phyloP scores from a whole-genome alignment of 2,329 filamentous ascomycete species.

The Fusarium pseudonygamai region DNA sequence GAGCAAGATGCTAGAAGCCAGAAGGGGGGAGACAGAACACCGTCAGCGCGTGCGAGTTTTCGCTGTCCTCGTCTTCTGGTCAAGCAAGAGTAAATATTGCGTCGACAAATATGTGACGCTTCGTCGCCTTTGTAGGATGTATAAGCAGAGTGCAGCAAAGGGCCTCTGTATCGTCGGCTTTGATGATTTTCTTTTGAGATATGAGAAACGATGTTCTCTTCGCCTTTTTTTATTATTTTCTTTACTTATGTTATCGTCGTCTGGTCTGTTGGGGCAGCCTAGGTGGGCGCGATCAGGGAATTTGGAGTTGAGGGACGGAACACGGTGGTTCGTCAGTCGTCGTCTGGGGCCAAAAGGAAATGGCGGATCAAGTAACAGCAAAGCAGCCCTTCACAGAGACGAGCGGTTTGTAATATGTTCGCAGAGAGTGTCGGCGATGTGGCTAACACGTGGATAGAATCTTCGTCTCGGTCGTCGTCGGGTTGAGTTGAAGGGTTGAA shows the following conservation, averaged over 20 bases:
- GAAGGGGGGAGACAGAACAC: slow-evolving; percentile 29
- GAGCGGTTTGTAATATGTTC: slow-evolving; percentile 31
- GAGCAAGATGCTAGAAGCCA: slow-evolving; percentile 13
- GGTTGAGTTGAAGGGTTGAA: slow-evolving; percentile 44
- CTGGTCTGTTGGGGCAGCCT: slow-evolving; percentile 37
- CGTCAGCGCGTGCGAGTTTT: slow-evolving; percentile 40
- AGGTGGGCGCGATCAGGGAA: slow-evolving; percentile 40
- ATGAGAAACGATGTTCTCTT: slow-evolving; percentile 23
- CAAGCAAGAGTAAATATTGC: slow-evolving; percentile 16
- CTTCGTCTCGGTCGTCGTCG: slow-evolving; percentile 42
- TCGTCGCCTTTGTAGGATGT: slow-evolving; percentile 35
- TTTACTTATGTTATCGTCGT: slow-evolving; percentile 13
- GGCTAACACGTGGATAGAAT: slow-evolving; percentile 36
- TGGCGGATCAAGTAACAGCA: slow-evolving; percentile 19
- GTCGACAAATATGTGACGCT: slow-evolving; percentile 36
- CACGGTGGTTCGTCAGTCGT: slow-evolving; percentile 40
- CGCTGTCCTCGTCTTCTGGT: slow-evolving; percentile 31
- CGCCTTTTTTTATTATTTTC: not conserved
- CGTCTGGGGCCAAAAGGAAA: slow-evolving; percentile 30
- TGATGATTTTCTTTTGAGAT: not conserved
- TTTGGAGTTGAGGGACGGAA: slow-evolving; percentile 39
- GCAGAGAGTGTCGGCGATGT: slow-evolving; percentile 37
- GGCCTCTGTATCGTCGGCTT: slow-evolving; percentile 12
- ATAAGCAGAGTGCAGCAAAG: slow-evolving; percentile 1
- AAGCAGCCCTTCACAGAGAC: slow-evolving; percentile 29